A percentile compares a stretch with the other conserved stretches of the same genome.
Evolutionary conservation across 78 protist genomes (phyloP).

Genomic region (Planoprotostelium fungivorum): DNA sequence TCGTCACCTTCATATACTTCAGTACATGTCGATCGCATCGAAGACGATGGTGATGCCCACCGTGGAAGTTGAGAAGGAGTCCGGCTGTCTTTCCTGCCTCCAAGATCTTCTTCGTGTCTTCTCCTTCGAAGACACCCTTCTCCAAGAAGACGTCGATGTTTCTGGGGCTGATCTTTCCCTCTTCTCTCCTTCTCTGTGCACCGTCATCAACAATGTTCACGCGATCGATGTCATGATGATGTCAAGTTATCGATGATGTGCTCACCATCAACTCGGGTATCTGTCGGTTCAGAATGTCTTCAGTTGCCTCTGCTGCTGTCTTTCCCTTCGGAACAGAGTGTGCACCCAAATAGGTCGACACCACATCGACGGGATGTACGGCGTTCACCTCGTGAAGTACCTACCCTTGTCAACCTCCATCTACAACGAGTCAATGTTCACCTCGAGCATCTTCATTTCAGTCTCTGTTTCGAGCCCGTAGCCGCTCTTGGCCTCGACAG

Average conservation of each 20-base stretch:
- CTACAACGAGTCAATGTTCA: neutral
- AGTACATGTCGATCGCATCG: neutral
- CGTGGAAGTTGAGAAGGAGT: slow-evolving; percentile 77
- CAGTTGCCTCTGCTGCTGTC: slow-evolving; percentile 41
- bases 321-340: slow-evolving; percentile 78
- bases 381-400: slow-evolving; percentile 28
- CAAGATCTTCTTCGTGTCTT: slow-evolving; percentile 44
- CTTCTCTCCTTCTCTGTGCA: slow-evolving; percentile 9
- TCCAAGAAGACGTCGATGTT: slow-evolving; percentile 81
- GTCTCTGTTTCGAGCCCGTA: slow-evolving; percentile 83
- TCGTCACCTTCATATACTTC: slow-evolving; percentile 48
- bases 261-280: slow-evolving; percentile 52
- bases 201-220: neutral
- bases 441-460: slow-evolving; percentile 86
- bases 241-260: neutral
- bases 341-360: slow-evolving; percentile 80
- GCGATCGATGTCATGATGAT: neutral
- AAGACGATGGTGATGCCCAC: slow-evolving; percentile 3
- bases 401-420: neutral
- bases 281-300: slow-evolving; percentile 55
- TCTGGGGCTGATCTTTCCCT: slow-evolving; percentile 41
- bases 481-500: slow-evolving; percentile 83
- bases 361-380: slow-evolving; percentile 46
- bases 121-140: slow-evolving; percentile 63
- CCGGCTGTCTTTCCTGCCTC: slow-evolving; percentile 73